Evolutionary conservation across 2,329 filamentous ascomycete species (phyloP).

Genomic region (Colletotrichum sp.): DNA sequence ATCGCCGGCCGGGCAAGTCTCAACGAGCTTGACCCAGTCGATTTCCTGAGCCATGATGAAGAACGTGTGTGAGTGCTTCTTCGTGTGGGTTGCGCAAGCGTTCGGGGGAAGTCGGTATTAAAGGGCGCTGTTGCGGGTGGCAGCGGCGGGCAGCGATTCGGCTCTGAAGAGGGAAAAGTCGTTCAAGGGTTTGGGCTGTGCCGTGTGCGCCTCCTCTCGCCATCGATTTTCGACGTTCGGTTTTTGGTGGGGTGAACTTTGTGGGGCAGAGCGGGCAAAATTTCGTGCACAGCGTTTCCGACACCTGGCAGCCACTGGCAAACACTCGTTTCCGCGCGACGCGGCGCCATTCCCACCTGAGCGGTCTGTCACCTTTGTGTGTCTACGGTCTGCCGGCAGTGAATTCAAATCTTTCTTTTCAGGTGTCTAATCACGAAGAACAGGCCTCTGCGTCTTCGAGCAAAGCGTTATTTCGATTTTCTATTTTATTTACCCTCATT

Average conservation of each 20-base stretch:
- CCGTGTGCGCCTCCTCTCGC: constrained; percentile 15
- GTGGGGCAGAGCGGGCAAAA: constrained; percentile 24
- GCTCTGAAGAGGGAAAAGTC: constrained; percentile 19
- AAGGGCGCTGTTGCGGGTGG: constrained; percentile 3
- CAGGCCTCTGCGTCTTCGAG: background rate
- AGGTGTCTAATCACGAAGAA: background rate
- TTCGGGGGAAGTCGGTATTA: background rate
- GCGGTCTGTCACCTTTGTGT: background rate
- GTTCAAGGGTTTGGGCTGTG: constrained; percentile 19
- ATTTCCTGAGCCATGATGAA: constrained; percentile 58
- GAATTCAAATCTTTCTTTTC: background rate
- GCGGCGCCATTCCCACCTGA: constrained; percentile 3
- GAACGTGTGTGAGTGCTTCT: background rate
- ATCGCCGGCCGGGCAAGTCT: constrained; percentile 74
- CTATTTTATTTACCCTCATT: background rate
- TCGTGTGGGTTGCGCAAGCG: background rate
- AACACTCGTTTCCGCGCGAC: constrained; percentile 10
- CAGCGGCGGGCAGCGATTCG: constrained; percentile 13
- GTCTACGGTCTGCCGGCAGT: too few species aligned
- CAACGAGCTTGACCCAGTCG: constrained; percentile 66
- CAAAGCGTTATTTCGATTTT: background rate
- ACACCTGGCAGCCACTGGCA: constrained; percentile 1
- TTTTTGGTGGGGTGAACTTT: constrained; percentile 25
- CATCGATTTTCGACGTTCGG: constrained; percentile 22
- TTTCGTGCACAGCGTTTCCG: constrained; percentile 3